Percentiles rank a stretch among this genome's conserved stretches.
These are phyloP conservation scores for Chaetomiaceae sp. DNA, from an alignment of 2,329 filamentous ascomycete genomes.

Conservation along the genomic window DNA sequence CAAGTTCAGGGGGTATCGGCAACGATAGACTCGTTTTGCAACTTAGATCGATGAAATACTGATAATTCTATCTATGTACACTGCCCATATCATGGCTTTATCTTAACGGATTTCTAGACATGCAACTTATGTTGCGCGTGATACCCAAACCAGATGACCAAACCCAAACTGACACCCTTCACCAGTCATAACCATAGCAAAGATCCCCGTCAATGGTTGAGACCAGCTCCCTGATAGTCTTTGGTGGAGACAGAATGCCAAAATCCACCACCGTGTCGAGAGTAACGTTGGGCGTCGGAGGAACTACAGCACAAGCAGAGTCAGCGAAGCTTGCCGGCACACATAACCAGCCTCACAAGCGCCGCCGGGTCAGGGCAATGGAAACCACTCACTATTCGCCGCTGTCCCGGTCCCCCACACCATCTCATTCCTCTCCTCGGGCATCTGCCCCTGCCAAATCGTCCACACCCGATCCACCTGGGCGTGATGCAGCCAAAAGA, in stretches of 20 bases:
- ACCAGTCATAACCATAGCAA: slow-evolving; percentile 29
- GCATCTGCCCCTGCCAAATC: slow-evolving; percentile 20
- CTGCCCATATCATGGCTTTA: no score
- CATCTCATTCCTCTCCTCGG: background rate
- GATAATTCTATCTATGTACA: no score
- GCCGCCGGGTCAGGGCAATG: no score
- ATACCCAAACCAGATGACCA: no score
- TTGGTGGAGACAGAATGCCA: slow-evolving; percentile 14
- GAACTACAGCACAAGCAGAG: slow-evolving; percentile 11
- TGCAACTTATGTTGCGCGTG: no score
- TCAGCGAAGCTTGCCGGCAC: no score
- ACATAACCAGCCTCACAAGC: no score
- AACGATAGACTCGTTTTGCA: no score
- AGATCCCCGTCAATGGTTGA: slow-evolving; percentile 30
- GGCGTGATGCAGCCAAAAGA: slow-evolving; percentile 23
- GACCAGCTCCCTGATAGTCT: slow-evolving; percentile 27
- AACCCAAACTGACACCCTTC: background rate
- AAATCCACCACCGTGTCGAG: slow-evolving; percentile 17
- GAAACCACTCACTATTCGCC: slow-evolving; percentile 18
- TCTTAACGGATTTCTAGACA: no score
- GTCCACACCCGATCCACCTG: slow-evolving; percentile 23
- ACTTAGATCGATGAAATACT: no score
- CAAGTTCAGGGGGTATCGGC: no score
- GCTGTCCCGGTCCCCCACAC: slow-evolving; percentile 21
- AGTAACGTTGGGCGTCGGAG: slow-evolving; percentile 17